Evolutionary conservation across 176 grass and related monocot genomes (phyloP), one percentile per base, ranked within the genome.

Genomic region (Triticum dicoccoides): DNA sequence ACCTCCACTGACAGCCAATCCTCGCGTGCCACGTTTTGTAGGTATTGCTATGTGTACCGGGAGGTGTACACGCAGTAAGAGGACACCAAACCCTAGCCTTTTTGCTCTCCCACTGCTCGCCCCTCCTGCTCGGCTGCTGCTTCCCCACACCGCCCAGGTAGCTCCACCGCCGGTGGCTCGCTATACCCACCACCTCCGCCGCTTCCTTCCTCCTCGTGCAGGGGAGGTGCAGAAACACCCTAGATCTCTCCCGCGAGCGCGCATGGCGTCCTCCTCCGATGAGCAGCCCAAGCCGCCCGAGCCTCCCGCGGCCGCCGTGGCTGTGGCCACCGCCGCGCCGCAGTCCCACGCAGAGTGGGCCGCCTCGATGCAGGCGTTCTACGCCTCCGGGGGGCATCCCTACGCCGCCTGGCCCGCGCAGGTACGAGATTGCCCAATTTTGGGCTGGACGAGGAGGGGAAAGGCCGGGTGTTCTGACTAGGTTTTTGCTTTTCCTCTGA

Each of bases 331-430:
- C 2, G 23, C 47, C 52, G 20, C n/a, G 71, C 72, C 78, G 63
- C 86, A 77, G 84, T 8, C 87, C 32, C 80, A 87, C 84, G 84
- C 92, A 5, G 92, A 92, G 24, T 90, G 86, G 88, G 88, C 88
- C 18, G 76, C 92, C 1, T 97, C 92, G 11, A 3, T 90, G 9
- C 90, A 92, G 75, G 90, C 95, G 11, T 92, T 89, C 88, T 92
- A 94, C 87, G 90, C 87, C 58, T 67, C 82, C 37, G 88, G 80
- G 32, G 86, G 86, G 5, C 84, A 89, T 59, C 86, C 95, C 49
- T 97, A 92, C 71, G 90, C 88, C 4, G 90, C 88, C 4, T 94
- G 95, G 95, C 88, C 92, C 20, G 86, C 92, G 56, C 92, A 92
- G 92, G 95, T 96, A 71, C 47, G 65, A 78, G 47, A 9, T 65